Evolutionary conservation across 148 eudicot genomes (phyloP).

Genomic region (Rhododendron griersonianum): DNA sequence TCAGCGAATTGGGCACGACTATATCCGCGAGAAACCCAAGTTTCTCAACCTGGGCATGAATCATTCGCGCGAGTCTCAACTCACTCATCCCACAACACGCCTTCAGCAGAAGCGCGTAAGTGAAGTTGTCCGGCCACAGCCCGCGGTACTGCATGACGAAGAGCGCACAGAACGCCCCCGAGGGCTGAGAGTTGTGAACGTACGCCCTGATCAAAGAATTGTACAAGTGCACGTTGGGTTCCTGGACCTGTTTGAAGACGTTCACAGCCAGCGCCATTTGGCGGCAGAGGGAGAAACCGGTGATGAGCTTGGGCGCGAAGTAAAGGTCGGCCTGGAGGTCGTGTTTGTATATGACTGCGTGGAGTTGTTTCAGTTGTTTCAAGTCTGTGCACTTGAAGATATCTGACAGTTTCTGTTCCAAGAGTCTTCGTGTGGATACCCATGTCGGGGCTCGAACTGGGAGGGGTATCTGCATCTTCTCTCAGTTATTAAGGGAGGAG

Average conservation of each 20-base stretch:
- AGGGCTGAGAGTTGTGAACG: conserved; percentile 34
- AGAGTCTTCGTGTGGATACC: conserved; percentile 64
- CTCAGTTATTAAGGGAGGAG: neutral
- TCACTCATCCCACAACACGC: conserved; percentile 39
- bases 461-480: conserved; percentile 28
- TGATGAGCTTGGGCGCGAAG: conserved; percentile 58
- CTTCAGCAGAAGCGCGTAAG: conserved; percentile 61
- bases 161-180: conserved; percentile 41
- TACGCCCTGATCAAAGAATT: conserved; percentile 64
- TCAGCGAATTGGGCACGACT: conserved; percentile 73
- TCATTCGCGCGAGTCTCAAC: conserved; percentile 42
- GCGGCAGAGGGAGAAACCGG: conserved; percentile 55
- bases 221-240: conserved; percentile 62
- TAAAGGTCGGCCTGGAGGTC: conserved; percentile 57
- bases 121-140: conserved; percentile 56
- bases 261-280: conserved; percentile 40
- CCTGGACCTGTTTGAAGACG: conserved; percentile 47
- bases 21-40: conserved; percentile 54
- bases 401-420: conserved; percentile 56
- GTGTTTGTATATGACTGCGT: conserved; percentile 57
- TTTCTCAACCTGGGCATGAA: conserved; percentile 67
- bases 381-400: conserved; percentile 61
- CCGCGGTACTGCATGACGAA: conserved; percentile 45
- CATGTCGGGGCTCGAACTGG: conserved; percentile 62
- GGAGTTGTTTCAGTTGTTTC: conserved; percentile 60